Percentiles rank a stretch among this genome's conserved stretches.
phyloP scores from a whole-genome alignment of 192 early-diverging fungal genomes.

The Podila clonocystis region DNA sequence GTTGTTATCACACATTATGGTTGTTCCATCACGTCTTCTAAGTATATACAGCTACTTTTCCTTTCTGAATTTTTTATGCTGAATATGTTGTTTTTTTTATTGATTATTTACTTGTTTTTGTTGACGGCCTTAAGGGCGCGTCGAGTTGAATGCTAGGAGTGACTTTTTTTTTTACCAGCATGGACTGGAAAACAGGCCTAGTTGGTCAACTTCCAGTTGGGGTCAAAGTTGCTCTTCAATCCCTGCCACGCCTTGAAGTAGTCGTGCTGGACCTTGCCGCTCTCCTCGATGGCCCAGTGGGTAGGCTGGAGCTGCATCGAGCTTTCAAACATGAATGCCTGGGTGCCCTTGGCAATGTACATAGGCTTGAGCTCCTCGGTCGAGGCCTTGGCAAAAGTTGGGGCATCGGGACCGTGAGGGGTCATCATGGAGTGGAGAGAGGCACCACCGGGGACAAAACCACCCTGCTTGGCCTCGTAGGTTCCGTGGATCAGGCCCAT shows the following conservation, averaged over 20 bases:
- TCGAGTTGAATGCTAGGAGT: not conserved
- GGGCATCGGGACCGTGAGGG: conserved; percentile 91
- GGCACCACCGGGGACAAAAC: conserved; percentile 93
- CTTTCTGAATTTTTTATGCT: no score
- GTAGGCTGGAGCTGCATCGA: conserved; percentile 82
- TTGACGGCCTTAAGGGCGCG: no score
- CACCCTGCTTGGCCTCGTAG: conserved; percentile 94
- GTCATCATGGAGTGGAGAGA: conserved; percentile 88
- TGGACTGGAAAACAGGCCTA: not conserved
- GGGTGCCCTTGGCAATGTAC: conserved; percentile 82
- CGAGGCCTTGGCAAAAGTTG: conserved; percentile 78
- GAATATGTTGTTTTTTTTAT: no score
- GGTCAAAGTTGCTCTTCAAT: conserved; percentile 56
- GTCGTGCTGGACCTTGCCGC: conserved; percentile 80
- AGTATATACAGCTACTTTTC: no score
- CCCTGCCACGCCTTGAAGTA: conserved; percentile 92
- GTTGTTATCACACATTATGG: no score
- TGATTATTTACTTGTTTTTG: no score
- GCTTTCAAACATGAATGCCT: conserved; percentile 98
- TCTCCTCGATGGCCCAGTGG: conserved; percentile 80
- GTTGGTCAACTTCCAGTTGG: conserved; percentile 47
- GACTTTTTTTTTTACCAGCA: not conserved
- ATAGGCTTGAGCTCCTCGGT: conserved; percentile 78
- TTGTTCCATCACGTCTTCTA: no score
- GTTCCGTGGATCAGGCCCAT: conserved; percentile 94